Percentiles rank a stretch among this genome's conserved stretches.
Conservation (phyloP, 495 filamentous ascomycete genomes). For the Tuber microsphaerosporum region DNA sequence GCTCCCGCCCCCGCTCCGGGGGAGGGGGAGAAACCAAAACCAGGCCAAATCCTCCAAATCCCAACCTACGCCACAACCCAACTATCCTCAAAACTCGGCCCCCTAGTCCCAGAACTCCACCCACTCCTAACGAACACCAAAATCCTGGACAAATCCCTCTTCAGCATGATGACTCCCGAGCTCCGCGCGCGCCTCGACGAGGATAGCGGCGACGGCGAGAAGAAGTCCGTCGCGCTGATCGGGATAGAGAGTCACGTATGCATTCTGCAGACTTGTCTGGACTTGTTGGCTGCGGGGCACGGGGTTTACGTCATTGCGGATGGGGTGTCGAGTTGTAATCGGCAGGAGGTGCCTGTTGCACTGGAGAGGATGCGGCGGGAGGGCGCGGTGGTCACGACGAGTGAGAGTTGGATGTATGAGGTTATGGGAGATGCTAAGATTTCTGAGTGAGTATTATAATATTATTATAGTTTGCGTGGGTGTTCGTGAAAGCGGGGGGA, state of each 20-base stretch:
- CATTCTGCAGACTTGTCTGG: constrained; percentile 83
- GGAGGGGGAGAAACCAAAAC: too few species aligned
- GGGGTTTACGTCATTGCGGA: constrained; percentile 85
- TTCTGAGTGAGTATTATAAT: constrained; percentile 49
- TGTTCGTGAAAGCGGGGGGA: not conserved
- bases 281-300: constrained; percentile 66
- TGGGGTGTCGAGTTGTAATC: constrained; percentile 63
- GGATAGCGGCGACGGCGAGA: not conserved
- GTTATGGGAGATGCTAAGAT: constrained; percentile 79
- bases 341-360: constrained; percentile 71
- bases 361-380: constrained; percentile 64
- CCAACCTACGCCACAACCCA: constrained; percentile 84
- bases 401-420: constrained; percentile 89
- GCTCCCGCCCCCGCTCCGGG: not conserved
- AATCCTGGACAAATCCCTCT: constrained; percentile 75
- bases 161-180: constrained; percentile 66
- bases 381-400: constrained; percentile 75
- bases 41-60: constrained; percentile 55
- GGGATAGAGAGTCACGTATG: constrained; percentile 95
- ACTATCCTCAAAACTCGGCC: constrained; percentile 64
- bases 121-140: constrained; percentile 45
- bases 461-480: not conserved
- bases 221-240: constrained; percentile 55
- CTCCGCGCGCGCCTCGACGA: constrained; percentile 37
- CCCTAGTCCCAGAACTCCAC: constrained; percentile 59